Conservation (phyloP, 177 flowering plant genomes). For the Vitis hybrid region DNA sequence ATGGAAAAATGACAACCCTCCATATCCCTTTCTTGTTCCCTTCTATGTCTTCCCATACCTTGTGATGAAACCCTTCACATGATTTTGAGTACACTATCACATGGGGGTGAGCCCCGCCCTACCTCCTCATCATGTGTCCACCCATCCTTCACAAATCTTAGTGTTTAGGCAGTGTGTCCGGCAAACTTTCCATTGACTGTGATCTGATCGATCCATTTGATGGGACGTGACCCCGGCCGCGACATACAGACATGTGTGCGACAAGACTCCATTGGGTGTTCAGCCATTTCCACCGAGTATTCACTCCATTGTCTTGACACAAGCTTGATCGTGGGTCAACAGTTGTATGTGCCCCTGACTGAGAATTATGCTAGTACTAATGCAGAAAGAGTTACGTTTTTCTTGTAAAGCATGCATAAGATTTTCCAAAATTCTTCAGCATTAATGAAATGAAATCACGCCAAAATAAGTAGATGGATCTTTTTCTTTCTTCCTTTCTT, state of each 20-base stretch:
- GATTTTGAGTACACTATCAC: not conserved
- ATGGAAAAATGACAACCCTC: not conserved
- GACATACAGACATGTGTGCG: not conserved
- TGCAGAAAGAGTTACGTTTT: too few relatives aligned
- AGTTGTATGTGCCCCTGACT: too few relatives aligned
- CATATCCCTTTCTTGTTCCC: not conserved
- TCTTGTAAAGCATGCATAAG: not conserved
- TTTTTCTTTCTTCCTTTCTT: not conserved
- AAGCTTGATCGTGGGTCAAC: too few relatives aligned
- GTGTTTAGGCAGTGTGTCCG: too few relatives aligned
- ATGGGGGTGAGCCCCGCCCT: not conserved
- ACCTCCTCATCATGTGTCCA: not conserved
- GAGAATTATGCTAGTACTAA: too few relatives aligned
- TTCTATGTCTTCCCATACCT: slow-evolving; percentile 6
- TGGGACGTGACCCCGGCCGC: not conserved
- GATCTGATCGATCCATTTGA: not conserved
- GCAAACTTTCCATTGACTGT: not conserved
- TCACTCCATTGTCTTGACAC: too few relatives aligned
- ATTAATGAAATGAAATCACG: not conserved
- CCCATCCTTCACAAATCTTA: too few relatives aligned
- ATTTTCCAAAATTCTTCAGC: not conserved
- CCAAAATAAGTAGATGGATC: not conserved
- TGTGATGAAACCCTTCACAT: not conserved
- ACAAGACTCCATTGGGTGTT: not conserved
- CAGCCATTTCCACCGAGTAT: not conserved